Evolutionary conservation across 2,329 filamentous ascomycete species (phyloP), one percentile per base, ranked within the genome.

Genomic region (Hypoxylon sp.): DNA sequence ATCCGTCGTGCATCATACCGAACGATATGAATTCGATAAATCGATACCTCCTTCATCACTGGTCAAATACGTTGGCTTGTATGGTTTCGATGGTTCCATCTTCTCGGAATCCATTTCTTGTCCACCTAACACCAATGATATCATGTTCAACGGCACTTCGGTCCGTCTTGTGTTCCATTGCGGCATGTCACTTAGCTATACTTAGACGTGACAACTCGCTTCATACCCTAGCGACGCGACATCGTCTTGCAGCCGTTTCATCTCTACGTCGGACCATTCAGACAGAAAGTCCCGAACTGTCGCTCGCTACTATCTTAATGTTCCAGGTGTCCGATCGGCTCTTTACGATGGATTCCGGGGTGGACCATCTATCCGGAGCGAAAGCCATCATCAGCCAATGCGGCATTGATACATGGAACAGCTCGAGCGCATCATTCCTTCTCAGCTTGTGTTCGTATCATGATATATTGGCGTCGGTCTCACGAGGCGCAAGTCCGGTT

Each of bases 91-190:
- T 76, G 68, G 64, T 71, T 3, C 64, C 73, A 7, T 64, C 68
- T 3, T 34, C 59, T 11, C 63, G 59, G 13, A 75, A 75, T 8
- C 73, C 71, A 2, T 76, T 76, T 50, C 72, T 76, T 30, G 26
- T 70, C 8, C 70, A 76, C 24, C 67, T 76, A 26, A 76, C 72
- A 1, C 74, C 75, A 2, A 75, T 76, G 71, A 68, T 73, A 52
- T 20, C 65, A 4, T 63, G 71, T 24, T 75, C 75, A 3, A 48
- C 55, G 1, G 67, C 73, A 3, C 71, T 76, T 4, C 69, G 71
- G 19, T 71, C 67, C 24, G 71, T 73, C 39, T 51, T 76, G 20
- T 74, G 72, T 34, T 73, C 69, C 11, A 74, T 76, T 66, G 74
- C 75, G 1, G 75, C 75, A 1, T 68, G 65, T 19, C 75, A 76